Conservation (phyloP, 768 basidiomycete species). For the Leccinum truebloodii region DNA sequence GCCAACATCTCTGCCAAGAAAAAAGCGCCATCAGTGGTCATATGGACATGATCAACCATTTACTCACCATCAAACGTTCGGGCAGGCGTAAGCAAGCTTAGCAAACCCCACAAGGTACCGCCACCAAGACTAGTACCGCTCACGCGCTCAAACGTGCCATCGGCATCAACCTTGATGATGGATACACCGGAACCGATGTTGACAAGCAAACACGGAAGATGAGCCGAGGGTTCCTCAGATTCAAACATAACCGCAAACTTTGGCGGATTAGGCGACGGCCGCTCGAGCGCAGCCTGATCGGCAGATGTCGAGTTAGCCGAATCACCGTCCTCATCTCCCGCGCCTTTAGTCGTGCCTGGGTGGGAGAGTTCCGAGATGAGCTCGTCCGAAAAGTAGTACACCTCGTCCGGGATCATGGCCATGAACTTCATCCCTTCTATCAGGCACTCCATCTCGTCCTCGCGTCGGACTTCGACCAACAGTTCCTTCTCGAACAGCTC, state of each 20-base stretch:
- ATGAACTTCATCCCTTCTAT: conserved; percentile 97
- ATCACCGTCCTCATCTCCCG: neutral
- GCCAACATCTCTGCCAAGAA: conserved; percentile 84
- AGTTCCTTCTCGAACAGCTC: conserved; percentile 74
- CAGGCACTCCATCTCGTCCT: conserved; percentile 99
- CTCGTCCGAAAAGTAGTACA: conserved; percentile 98
- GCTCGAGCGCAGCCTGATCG: conserved; percentile 49
- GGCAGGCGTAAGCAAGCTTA: conserved; percentile 94
- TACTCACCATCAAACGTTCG: conserved; percentile 91
- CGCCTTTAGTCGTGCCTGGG: conserved; percentile 23
- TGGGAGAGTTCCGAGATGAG: conserved; percentile 72
- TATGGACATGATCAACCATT: conserved; percentile 1
- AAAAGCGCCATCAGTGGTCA: conserved; percentile 2
- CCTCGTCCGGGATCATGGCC: conserved; percentile 93
- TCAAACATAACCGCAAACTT: conserved; percentile 88
- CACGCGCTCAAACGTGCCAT: conserved; percentile 94
- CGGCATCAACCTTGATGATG: conserved; percentile 95
- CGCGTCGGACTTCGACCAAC: conserved; percentile 80
- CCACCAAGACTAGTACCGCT: conserved; percentile 97
- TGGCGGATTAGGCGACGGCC: conserved; percentile 91
- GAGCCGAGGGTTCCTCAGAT: conserved; percentile 71
- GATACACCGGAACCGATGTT: conserved; percentile 99
- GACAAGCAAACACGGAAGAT: conserved; percentile 93
- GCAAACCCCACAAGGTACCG: conserved; percentile 94
- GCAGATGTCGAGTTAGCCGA: conserved; percentile 13